phyloP scores from a whole-genome alignment of 2,329 filamentous ascomycete species.

The Monascus ruber region DNA sequence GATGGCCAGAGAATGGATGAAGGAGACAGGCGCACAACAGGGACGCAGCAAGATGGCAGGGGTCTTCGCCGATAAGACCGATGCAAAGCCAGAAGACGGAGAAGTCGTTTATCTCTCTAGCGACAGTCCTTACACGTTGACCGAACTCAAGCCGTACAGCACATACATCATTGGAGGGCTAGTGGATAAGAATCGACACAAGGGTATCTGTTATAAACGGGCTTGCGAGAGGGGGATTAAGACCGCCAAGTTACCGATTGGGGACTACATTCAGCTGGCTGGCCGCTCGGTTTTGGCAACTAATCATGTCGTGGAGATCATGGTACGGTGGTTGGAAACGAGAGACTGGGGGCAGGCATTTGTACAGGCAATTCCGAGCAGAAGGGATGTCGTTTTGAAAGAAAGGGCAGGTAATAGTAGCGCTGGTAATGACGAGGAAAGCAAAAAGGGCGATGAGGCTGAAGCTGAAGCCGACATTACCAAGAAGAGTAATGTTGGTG shows the following conservation, averaged over 20 bases:
- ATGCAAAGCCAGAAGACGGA: conserved; percentile 30
- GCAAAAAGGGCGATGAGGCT: conserved; percentile 4
- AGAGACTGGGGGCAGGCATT: conserved; percentile 91
- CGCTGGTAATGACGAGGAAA: conserved; percentile 9
- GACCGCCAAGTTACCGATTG: conserved; percentile 86
- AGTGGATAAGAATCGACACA: conserved; percentile 93
- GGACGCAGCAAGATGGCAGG: conserved; percentile 50
- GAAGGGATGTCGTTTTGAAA: conserved; percentile 69
- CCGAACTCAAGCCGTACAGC: conserved; percentile 71
- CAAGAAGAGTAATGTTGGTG: neutral
- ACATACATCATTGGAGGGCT: conserved; percentile 90
- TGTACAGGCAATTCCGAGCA: conserved; percentile 72
- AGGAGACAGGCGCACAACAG: conserved; percentile 17
- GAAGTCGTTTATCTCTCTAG: conserved; percentile 81
- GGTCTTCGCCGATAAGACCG: conserved; percentile 37
- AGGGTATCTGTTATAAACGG: conserved; percentile 80
- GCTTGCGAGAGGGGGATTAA: conserved; percentile 65
- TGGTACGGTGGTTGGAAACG: conserved; percentile 82
- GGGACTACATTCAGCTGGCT: conserved; percentile 87
- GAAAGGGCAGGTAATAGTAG: conserved; percentile 14
- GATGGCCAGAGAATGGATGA: conserved; percentile 59
- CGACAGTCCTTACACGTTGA: conserved; percentile 77
- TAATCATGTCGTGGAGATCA: conserved; percentile 95
- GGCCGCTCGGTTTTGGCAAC: conserved; percentile 78
- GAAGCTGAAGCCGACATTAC: neutral